These are phyloP conservation scores for Capronia americana DNA, from an alignment of 2,329 filamentous ascomycete genomes.

Conservation along the genomic window DNA sequence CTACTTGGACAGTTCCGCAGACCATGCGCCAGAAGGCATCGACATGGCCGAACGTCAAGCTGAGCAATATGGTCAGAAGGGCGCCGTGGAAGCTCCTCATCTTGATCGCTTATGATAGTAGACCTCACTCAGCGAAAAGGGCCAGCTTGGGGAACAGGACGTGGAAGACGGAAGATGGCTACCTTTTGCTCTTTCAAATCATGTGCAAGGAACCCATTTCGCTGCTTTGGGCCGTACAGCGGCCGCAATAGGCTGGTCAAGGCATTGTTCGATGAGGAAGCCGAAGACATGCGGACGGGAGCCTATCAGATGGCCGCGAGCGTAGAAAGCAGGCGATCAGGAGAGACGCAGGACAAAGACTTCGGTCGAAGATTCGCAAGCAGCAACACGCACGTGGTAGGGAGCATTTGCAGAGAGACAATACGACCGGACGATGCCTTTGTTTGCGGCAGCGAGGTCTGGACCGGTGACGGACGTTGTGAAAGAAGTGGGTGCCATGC, in stretches of 20 bases:
- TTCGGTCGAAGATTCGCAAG: slow-evolving; percentile 4
- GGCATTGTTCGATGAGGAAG: neutral
- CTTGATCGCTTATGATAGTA: slow-evolving; percentile 20
- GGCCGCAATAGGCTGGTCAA: slow-evolving; percentile 24
- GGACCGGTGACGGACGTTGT: slow-evolving; percentile 5
- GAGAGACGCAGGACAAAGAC: slow-evolving; percentile 22
- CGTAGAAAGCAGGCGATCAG: slow-evolving; percentile 19
- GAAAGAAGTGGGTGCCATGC: neutral
- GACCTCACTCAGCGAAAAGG: slow-evolving; percentile 20
- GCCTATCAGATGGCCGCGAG: slow-evolving; percentile 10
- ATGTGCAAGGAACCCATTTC: slow-evolving; percentile 12
- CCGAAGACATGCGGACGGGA: neutral
- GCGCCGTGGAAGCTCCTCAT: slow-evolving; percentile 32
- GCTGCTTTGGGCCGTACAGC: slow-evolving; percentile 25
- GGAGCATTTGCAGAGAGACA: slow-evolving; percentile 15
- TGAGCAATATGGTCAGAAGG: slow-evolving; percentile 32
- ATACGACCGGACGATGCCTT: slow-evolving; percentile 18
- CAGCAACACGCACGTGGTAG: slow-evolving; percentile 24
- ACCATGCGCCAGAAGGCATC: slow-evolving; percentile 89
- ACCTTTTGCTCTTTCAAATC: slow-evolving; percentile 21
- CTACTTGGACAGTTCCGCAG: slow-evolving; percentile 72
- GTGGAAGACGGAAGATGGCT: neutral
- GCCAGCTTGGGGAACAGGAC: slow-evolving; percentile 24
- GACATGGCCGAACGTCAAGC: slow-evolving; percentile 42
- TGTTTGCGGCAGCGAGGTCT: slow-evolving; percentile 19